Percentiles rank a stretch among this genome's conserved stretches.
Conservation (phyloP, 257 asterid species). For the Solanum medicagineum region DNA sequence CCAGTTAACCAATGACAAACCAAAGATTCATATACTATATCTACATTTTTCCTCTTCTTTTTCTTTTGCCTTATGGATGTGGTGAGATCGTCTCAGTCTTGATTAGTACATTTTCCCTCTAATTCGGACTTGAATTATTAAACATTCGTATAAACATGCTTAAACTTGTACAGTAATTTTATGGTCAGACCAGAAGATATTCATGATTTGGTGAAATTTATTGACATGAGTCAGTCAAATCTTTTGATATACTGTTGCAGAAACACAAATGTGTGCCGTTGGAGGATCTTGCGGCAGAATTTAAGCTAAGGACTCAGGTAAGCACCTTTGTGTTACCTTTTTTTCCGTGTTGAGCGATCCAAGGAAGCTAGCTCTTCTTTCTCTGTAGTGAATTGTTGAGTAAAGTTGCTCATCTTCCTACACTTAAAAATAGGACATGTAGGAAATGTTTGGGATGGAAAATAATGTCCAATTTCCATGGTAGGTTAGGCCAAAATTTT, state of each 20-base stretch:
- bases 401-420: not conserved
- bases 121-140: not conserved
- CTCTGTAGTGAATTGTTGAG: not conserved
- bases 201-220: not conserved
- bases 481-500: not conserved
- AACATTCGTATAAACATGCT: not conserved
- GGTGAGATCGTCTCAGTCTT: not conserved
- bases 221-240: not conserved
- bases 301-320: slow-evolving; percentile 94
- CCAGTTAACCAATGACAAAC: not conserved
- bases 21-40: not conserved
- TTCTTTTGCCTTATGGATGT: not conserved
- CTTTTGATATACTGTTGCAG: slow-evolving; percentile 30
- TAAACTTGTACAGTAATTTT: not conserved
- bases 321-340: not conserved
- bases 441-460: not conserved
- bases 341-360: not conserved
- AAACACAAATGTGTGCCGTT: slow-evolving; percentile 86
- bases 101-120: not conserved
- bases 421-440: not conserved
- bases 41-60: not conserved
- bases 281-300: slow-evolving; percentile 98
- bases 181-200: not conserved
- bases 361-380: not conserved
- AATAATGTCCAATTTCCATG: not conserved